Evolutionary conservation across 768 basidiomycete species (phyloP).

Genomic region (Agrocybe chaxingu): DNA sequence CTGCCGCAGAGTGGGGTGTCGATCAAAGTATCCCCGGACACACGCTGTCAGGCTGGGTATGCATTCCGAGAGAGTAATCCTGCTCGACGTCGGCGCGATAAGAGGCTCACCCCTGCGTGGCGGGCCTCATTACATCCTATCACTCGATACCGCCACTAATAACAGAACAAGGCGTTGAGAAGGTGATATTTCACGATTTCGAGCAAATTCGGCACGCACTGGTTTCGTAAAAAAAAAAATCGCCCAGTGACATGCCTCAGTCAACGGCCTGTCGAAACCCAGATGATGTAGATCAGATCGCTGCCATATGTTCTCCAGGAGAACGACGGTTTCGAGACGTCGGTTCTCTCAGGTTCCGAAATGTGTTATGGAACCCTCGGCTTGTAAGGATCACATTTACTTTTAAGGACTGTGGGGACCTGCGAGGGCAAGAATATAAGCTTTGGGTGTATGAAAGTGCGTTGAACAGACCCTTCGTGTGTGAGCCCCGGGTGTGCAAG

Average conservation of each 20-base stretch:
- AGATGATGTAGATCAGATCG: conserved; percentile 12
- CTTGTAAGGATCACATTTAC: neutral
- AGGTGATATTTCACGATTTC: too few species aligned
- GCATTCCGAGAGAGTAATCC: conserved; percentile 8
- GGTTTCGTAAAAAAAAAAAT: too few species aligned
- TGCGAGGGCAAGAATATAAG: neutral
- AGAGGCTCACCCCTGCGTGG: neutral
- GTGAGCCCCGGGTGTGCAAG: neutral
- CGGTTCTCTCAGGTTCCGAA: neutral
- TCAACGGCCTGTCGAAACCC: conserved; percentile 10
- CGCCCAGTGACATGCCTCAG: neutral
- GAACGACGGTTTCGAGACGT: neutral
- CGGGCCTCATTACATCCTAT: neutral
- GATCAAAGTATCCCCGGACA: neutral
- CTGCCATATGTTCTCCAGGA: conserved; percentile 12
- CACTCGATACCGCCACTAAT: neutral
- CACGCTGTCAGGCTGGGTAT: conserved; percentile 14
- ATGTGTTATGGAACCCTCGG: neutral
- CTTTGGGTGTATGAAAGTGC: neutral
- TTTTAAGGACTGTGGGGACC: neutral
- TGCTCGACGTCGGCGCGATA: conserved; percentile 4
- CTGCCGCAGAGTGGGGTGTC: too few species aligned
- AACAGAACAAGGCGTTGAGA: conserved; percentile 7
- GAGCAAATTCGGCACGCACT: too few species aligned
- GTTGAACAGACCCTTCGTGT: neutral